Conservation (phyloP, 2,329 filamentous ascomycete genomes). For the Ascochyta clinopodiicola region DNA sequence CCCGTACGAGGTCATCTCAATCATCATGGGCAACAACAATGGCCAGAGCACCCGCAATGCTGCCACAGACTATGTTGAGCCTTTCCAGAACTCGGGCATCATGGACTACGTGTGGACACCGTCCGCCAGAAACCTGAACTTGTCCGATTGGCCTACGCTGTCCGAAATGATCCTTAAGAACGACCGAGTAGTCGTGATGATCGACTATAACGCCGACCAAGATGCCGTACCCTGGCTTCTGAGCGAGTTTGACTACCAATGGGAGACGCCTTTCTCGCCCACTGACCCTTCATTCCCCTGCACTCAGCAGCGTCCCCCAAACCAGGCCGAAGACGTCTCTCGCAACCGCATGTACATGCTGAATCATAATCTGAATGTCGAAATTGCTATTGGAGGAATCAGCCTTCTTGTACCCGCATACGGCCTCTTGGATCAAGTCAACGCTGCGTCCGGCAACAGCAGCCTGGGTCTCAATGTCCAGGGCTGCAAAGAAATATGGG, state of each 20-base stretch:
- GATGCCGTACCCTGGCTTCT: constrained; percentile 80
- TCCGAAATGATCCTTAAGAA: constrained; percentile 58
- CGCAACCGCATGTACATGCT: constrained; percentile 75
- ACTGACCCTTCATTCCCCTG: constrained; percentile 76
- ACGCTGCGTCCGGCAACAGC: constrained; percentile 35
- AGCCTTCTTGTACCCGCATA: constrained; percentile 54
- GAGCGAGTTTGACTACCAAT: constrained; percentile 86
- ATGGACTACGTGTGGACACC: constrained; percentile 76
- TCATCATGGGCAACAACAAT: constrained; percentile 81
- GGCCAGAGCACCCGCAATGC: constrained; percentile 59
- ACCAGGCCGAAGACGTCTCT: constrained; percentile 59
- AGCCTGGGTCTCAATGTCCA: constrained; percentile 39
- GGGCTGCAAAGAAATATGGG: constrained; percentile 39
- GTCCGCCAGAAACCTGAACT: constrained; percentile 70
- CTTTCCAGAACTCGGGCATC: constrained; percentile 75
- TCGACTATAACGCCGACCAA: constrained; percentile 69
- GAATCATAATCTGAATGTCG: constrained; percentile 89
- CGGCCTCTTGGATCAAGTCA: constrained; percentile 36
- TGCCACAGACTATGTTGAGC: constrained; percentile 68
- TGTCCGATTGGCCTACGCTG: constrained; percentile 84
- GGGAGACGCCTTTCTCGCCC: constrained; percentile 88
- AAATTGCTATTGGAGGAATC: constrained; percentile 30
- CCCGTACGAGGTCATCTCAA: constrained; percentile 86
- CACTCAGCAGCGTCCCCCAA: constrained; percentile 75
- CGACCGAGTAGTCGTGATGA: constrained; percentile 43